Conservation (phyloP, 331 rosid genomes). For the Ulmus americana region DNA sequence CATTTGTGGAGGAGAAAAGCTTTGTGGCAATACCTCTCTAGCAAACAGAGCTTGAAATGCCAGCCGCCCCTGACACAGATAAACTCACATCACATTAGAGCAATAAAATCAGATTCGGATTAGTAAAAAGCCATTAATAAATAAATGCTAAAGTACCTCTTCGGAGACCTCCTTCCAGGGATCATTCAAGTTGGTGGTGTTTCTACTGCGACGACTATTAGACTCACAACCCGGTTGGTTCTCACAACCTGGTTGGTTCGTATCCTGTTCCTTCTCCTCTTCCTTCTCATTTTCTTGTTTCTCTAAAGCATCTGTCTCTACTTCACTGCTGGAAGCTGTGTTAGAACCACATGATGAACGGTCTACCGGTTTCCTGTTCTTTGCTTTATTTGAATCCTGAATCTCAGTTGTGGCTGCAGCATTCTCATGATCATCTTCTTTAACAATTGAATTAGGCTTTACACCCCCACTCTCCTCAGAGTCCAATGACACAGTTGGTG, state of each 20-base stretch:
- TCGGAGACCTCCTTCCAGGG: conserved; percentile 95
- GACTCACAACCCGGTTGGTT: conserved; percentile 44
- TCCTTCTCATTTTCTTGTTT: conserved; percentile 57
- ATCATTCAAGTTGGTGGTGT: conserved; percentile 44
- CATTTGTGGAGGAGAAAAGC: conserved; percentile 66
- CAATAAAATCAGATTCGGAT: background rate
- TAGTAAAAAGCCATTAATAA: conserved; percentile 5
- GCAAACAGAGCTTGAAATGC: conserved; percentile 87
- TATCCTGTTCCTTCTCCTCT: conserved; percentile 50
- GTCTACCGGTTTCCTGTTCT: conserved; percentile 67
- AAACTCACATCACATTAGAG: conserved; percentile 5
- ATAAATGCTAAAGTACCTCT: conserved; percentile 51
- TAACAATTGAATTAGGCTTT: conserved; percentile 37
- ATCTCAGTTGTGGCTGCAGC: conserved; percentile 42
- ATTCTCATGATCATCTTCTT: conserved; percentile 46
- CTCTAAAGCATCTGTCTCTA: conserved; percentile 74
- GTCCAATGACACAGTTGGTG: conserved; percentile 42
- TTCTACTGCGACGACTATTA: conserved; percentile 53
- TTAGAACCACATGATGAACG: conserved; percentile 95
- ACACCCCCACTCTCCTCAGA: conserved; percentile 54
- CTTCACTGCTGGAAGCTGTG: conserved; percentile 77
- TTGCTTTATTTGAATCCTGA: conserved; percentile 45
- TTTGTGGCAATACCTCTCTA: conserved; percentile 77
- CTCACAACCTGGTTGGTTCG: conserved; percentile 41
- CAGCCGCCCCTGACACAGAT: conserved; percentile 55